Evolutionary conservation across 768 basidiomycete species (phyloP), one percentile per base, ranked within the genome.

Genomic region (Tricholoma flavovirens): DNA sequence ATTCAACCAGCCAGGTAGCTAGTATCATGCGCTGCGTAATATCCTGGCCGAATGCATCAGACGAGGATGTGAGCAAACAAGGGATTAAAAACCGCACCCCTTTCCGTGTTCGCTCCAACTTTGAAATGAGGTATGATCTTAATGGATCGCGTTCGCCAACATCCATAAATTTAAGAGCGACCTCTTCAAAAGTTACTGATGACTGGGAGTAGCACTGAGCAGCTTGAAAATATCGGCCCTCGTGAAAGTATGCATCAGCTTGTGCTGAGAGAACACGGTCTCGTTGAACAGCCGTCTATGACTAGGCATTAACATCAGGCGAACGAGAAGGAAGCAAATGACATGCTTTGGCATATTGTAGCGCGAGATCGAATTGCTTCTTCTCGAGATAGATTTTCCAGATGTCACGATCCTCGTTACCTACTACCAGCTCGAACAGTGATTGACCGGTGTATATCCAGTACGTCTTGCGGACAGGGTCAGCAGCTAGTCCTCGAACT

Each of bases 1-100:
- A 93, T 70, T 99, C 97, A 29, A 97, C 88, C 11, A 99, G 83
- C 97, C 97, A 99, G 0, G 94, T 98, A 15, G 97, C 95, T 17
- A 99, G 75, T 86, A 98, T 93, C 88, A 94, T 94, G 38, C 97
- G 82, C 68, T 98, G 95, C 0, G 93, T 94, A 36, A 89, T 62
- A 64, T 97, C 93, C 95, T 98, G 55, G 11, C 22, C 30, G 22
- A 49, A 53, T 21, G 54, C 11, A 24, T 52, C 15, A 38, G 30
- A 59, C n/a, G 52, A 36, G 11, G 45, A 14, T 29, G 40, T 19
- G 5, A 14, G 6, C 5, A n/a, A 42, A 36, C 36, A 32, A 8
- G 21, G 4, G 5, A 45, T 30, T 3, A n/a, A 19, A 10, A 19
- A 22, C 70, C 87, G 61, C 56, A 94, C 96, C 49, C 79, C 82